Conservation (phyloP, 2,329 filamentous ascomycete genomes). For the Dactylellina leptospora region DNA sequence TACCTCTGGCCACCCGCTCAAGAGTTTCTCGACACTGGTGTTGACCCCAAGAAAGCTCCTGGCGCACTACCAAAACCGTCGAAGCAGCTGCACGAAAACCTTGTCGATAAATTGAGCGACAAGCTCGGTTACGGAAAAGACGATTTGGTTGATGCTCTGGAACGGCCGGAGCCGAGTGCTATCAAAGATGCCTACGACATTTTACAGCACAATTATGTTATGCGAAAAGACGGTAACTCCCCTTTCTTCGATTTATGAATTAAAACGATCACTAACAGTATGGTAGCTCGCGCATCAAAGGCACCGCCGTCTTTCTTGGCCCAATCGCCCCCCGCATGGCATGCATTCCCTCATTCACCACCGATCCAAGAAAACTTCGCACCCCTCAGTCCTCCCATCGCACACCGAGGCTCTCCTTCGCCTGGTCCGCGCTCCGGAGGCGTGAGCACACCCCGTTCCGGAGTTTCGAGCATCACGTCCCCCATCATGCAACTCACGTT, state of each 20-base stretch:
- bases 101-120: conserved; percentile 94
- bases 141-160: conserved; percentile 92
- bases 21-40: conserved; percentile 92
- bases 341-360: conserved; percentile 57
- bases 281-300: conserved; percentile 67
- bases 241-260: neutral
- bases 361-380: conserved; percentile 47
- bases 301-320: conserved; percentile 67
- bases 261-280: neutral
- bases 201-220: conserved; percentile 95
- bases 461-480: conserved; percentile 37
- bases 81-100: conserved; percentile 88
- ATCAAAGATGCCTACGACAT: conserved; percentile 99
- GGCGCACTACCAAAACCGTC: conserved; percentile 77
- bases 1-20: conserved; percentile 89
- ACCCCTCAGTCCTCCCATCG: conserved; percentile 12
- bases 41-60: conserved; percentile 78
- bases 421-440: conserved; percentile 36
- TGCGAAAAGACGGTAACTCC: conserved; percentile 87
- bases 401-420: conserved; percentile 39
- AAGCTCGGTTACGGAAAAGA: conserved; percentile 97
- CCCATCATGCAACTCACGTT: conserved; percentile 43
- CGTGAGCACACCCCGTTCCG: conserved; percentile 31
- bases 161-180: conserved; percentile 90
- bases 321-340: conserved; percentile 67